A percentile compares a stretch with the other conserved stretches of the same genome.
These are phyloP conservation scores for Oxyria digyna DNA, from an alignment of 148 eudicot species.

Conservation along the genomic window DNA sequence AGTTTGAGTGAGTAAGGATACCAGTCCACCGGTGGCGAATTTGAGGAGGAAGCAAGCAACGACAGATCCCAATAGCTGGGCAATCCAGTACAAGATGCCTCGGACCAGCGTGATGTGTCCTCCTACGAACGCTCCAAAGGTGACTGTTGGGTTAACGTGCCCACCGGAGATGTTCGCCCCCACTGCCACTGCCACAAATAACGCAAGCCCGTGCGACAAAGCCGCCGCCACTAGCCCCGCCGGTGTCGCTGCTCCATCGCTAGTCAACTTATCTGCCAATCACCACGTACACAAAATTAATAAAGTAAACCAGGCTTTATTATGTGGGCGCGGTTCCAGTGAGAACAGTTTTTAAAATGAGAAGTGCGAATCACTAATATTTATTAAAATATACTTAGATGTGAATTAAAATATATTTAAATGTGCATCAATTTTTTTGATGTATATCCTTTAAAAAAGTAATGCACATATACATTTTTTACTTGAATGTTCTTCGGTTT, in stretches of 20 bases:
- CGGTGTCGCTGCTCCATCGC: slow-evolving; percentile 9
- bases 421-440: no score
- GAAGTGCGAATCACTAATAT: no score
- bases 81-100: slow-evolving; percentile 15
- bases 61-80: slow-evolving; percentile 16
- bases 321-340: no score
- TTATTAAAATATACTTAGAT: no score
- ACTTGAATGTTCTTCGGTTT: no score
- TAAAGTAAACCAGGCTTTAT: no score
- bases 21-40: slow-evolving; percentile 13
- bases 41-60: slow-evolving; percentile 15
- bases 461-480: no score
- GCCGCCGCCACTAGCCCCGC: slow-evolving; percentile 12
- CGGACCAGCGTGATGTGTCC: slow-evolving; percentile 19
- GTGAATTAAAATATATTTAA: no score
- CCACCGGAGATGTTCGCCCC: slow-evolving; percentile 18
- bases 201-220: slow-evolving; percentile 13
- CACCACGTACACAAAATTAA: not conserved
- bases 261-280: slow-evolving; percentile 14
- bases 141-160: slow-evolving; percentile 20
- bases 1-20: no score
- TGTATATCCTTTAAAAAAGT: no score
- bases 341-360: no score
- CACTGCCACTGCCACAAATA: slow-evolving; percentile 16
- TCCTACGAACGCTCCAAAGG: slow-evolving; percentile 18